These are phyloP conservation scores for Aspergillus cejpii DNA, from an alignment of 2,329 filamentous ascomycete species.

Conservation along the genomic window DNA sequence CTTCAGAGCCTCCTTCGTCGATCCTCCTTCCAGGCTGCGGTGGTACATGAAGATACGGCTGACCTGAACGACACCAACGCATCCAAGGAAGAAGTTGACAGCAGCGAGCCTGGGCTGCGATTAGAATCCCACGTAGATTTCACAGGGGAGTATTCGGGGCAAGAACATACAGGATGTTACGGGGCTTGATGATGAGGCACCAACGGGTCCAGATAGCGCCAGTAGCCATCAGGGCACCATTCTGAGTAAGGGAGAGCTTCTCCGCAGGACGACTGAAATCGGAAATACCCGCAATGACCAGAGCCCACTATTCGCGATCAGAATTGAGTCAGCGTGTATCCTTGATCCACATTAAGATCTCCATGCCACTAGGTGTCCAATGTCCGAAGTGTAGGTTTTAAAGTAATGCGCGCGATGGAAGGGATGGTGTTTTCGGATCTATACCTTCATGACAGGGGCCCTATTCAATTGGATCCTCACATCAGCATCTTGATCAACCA, in stretches of 20 bases:
- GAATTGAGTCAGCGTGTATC: slow-evolving; percentile 1
- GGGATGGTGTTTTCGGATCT: slow-evolving; percentile 9
- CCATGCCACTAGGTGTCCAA: neutral
- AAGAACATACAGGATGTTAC: slow-evolving; percentile 70
- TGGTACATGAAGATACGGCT: slow-evolving; percentile 63
- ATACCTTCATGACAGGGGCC: slow-evolving; percentile 87
- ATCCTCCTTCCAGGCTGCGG: slow-evolving; percentile 49
- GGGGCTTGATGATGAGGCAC: slow-evolving; percentile 94
- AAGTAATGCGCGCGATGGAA: neutral
- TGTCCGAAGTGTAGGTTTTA: neutral
- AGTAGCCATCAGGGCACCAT: slow-evolving; percentile 79
- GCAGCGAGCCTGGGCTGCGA: slow-evolving; percentile 61
- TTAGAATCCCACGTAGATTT: slow-evolving; percentile 7
- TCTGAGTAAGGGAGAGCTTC: slow-evolving; percentile 89
- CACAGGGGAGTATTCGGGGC: neutral
- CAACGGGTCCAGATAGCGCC: slow-evolving; percentile 97
- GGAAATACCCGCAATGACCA: slow-evolving; percentile 85
- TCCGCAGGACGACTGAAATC: slow-evolving; percentile 88
- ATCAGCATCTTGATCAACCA: slow-evolving; percentile 10
- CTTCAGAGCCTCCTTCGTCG: slow-evolving; percentile 34
- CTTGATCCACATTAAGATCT: neutral
- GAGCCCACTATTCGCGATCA: slow-evolving; percentile 60
- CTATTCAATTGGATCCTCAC: slow-evolving; percentile 39
- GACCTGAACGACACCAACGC: slow-evolving; percentile 78
- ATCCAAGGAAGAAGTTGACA: slow-evolving; percentile 96